phyloP scores from a whole-genome alignment of 768 basidiomycete genomes.

The Scleroderma bovista region DNA sequence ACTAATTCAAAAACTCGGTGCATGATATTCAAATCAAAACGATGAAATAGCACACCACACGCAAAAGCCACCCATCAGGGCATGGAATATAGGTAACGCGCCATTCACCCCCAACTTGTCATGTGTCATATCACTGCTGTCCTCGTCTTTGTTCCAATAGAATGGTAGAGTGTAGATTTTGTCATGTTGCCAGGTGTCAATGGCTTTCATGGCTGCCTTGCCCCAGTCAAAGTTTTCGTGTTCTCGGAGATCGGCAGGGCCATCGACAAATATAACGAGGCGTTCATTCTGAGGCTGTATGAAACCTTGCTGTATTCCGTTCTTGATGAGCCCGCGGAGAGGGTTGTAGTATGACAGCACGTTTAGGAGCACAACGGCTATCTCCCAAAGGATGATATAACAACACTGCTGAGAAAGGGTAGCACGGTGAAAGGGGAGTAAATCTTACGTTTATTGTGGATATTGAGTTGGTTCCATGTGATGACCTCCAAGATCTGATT shows the following conservation, averaged over 20 bases:
- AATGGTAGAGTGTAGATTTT: slow-evolving; percentile 33
- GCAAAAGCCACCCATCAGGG: slow-evolving; percentile 28
- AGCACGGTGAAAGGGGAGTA: too few relatives aligned
- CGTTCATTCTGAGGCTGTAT: slow-evolving; percentile 57
- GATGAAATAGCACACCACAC: slow-evolving; percentile 14
- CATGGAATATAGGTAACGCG: slow-evolving; percentile 11
- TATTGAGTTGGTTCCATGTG: slow-evolving; percentile 94
- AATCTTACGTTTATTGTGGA: slow-evolving; percentile 75
- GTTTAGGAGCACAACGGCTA: slow-evolving; percentile 85
- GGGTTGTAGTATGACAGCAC: slow-evolving; percentile 80
- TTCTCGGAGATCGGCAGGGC: slow-evolving; percentile 45
- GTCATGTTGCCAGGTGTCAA: slow-evolving; percentile 53
- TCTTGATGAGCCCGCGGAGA: slow-evolving; percentile 67
- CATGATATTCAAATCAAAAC: too few relatives aligned
- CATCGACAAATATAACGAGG: slow-evolving; percentile 76
- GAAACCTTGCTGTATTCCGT: slow-evolving; percentile 65
- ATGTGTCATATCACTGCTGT: slow-evolving; percentile 24
- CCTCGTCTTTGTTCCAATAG: slow-evolving; percentile 43
- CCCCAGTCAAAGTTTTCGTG: slow-evolving; percentile 79
- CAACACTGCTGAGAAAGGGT: not conserved
- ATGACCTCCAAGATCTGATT: slow-evolving; percentile 79
- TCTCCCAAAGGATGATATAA: slow-evolving; percentile 3
- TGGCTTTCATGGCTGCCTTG: slow-evolving; percentile 52
- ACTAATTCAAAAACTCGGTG: too few relatives aligned
- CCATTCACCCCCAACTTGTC: slow-evolving; percentile 17